A percentile compares a stretch with the other conserved stretches of the same genome.
Conservation (phyloP, 768 basidiomycete species). For the Kwoniella europaea region DNA sequence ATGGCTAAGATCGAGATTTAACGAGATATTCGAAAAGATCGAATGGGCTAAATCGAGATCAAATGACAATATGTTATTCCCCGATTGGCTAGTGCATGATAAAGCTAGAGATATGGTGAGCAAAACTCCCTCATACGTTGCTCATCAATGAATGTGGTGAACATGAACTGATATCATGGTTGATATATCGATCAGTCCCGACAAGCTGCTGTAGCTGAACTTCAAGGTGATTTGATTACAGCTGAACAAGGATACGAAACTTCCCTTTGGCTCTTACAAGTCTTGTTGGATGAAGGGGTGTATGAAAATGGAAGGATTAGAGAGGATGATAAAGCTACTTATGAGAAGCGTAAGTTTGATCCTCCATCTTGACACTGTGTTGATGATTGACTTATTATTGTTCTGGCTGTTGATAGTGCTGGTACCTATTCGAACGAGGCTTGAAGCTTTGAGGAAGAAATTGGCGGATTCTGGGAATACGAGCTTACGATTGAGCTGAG, state of each 20-base stretch:
- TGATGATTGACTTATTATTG: background rate
- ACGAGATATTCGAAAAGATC: conserved; percentile 91
- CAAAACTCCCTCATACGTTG: too few relatives aligned
- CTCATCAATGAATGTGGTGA: too few relatives aligned
- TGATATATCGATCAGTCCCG: conserved; percentile 68
- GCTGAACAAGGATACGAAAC: conserved; percentile 95
- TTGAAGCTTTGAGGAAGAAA: conserved; percentile 41
- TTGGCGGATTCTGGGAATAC: conserved; percentile 29
- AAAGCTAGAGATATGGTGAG: conserved; percentile 82
- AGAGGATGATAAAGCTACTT: conserved; percentile 58
- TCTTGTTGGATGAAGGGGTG: conserved; percentile 77
- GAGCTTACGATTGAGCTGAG: background rate
- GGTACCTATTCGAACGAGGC: conserved; percentile 34
- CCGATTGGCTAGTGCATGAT: conserved; percentile 92
- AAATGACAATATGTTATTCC: conserved; percentile 73
- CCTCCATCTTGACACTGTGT: background rate
- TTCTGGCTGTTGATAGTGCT: conserved; percentile 30
- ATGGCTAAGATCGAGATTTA: conserved; percentile 93
- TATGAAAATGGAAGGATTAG: conserved; percentile 52
- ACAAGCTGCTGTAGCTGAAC: conserved; percentile 86
- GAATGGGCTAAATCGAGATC: conserved; percentile 62
- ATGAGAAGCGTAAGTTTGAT: conserved; percentile 58
- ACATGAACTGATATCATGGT: too few relatives aligned
- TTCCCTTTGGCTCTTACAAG: conserved; percentile 89
- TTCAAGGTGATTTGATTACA: conserved; percentile 78